These are phyloP conservation scores for Lepidium campestre DNA, from an alignment of 441 rosid genomes.

Conservation along the genomic window DNA sequence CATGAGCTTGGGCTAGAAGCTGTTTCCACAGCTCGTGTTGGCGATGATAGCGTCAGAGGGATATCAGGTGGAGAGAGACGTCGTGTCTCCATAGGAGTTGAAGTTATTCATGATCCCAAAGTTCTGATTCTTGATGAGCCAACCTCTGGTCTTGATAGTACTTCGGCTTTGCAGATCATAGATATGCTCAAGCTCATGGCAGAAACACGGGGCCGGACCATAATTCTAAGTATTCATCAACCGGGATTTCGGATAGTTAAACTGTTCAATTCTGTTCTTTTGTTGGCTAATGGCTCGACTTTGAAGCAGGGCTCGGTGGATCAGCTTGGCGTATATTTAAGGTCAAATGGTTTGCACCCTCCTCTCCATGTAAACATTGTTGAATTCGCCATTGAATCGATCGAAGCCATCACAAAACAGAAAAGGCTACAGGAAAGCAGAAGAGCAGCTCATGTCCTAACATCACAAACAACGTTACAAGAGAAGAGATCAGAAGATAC, in stretches of 20 bases:
- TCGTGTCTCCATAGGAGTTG: constrained; percentile 90
- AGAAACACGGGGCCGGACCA: constrained; percentile 67
- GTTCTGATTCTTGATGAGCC: constrained; percentile 94
- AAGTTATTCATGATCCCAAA: constrained; percentile 78
- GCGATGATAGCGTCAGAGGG: constrained; percentile 79
- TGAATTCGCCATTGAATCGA: constrained; percentile 81
- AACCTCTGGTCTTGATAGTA: constrained; percentile 92
- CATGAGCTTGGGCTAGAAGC: constrained; percentile 76
- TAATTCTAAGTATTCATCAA: constrained; percentile 79
- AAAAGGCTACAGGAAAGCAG: constrained; percentile 21
- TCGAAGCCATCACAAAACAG: constrained; percentile 46
- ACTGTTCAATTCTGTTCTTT: constrained; percentile 63
- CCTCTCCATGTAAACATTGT: constrained; percentile 68
- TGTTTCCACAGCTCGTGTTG: constrained; percentile 62
- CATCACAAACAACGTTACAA: constrained; percentile 24
- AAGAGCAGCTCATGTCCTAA: constrained; percentile 19
- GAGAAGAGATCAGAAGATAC: constrained; percentile 31
- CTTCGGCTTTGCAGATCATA: constrained; percentile 71
- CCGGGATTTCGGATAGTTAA: constrained; percentile 89
- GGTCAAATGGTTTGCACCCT: constrained; percentile 48
- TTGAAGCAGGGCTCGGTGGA: constrained; percentile 78
- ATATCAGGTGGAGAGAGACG: constrained; percentile 95
- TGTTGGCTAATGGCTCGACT: constrained; percentile 71
- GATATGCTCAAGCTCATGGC: constrained; percentile 89
- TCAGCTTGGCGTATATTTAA: constrained; percentile 45